Evolutionary conservation across 257 asterid species (phyloP).

Genomic region (Leonotis leonurus): DNA sequence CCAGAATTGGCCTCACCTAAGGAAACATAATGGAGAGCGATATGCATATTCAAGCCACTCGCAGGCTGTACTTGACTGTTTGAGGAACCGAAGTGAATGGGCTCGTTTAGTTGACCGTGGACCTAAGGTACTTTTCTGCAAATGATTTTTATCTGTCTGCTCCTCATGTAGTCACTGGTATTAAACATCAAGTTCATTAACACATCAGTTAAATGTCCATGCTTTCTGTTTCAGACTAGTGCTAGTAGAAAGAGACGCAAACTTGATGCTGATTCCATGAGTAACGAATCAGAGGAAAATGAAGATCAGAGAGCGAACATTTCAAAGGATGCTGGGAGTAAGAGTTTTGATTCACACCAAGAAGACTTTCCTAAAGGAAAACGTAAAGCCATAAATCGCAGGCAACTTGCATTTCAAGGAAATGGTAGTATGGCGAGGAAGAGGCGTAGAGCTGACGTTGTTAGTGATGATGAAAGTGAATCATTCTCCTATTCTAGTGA

Average conservation of each 20-base stretch:
- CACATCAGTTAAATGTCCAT: background rate
- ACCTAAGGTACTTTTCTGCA: constrained; percentile 58
- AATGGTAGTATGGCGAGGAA: constrained; percentile 64
- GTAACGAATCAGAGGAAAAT: constrained; percentile 68
- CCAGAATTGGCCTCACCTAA: constrained; percentile 91
- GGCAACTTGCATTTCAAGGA: constrained; percentile 63
- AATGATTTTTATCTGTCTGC: background rate
- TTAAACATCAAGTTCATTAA: background rate
- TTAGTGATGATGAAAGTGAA: constrained; percentile 69
- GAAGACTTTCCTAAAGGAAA: constrained; percentile 91
- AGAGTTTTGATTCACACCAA: constrained; percentile 54
- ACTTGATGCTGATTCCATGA: constrained; percentile 47
- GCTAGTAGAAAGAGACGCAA: constrained; percentile 72
- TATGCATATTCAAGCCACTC: constrained; percentile 93
- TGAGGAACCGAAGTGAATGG: constrained; percentile 96
- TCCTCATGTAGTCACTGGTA: background rate
- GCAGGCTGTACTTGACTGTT: constrained; percentile 96
- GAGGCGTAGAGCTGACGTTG: constrained; percentile 53
- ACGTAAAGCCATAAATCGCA: constrained; percentile 70
- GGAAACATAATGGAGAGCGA: constrained; percentile 95
- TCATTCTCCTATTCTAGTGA: constrained; percentile 58
- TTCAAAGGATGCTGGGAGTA: constrained; percentile 40
- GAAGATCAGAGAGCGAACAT: constrained; percentile 34
- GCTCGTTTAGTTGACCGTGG: constrained; percentile 96
- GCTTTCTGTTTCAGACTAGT: constrained; percentile 50